phyloP scores from a whole-genome alignment of 768 basidiomycete genomes.

The Pleurotus djamor region DNA sequence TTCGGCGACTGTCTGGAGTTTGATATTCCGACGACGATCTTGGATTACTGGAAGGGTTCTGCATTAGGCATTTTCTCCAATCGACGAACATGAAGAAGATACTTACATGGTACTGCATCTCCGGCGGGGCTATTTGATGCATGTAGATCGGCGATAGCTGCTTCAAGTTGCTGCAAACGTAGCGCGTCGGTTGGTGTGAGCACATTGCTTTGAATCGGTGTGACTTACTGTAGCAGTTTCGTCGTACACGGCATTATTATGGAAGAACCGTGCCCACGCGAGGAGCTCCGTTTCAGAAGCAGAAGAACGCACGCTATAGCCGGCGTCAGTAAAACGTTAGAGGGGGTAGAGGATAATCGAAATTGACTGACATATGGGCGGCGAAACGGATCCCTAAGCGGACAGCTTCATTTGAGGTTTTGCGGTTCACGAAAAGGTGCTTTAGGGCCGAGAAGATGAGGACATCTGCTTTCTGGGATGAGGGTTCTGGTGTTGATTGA shows the following conservation, averaged over 20 bases:
- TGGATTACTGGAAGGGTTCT: background rate
- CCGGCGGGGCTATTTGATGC: background rate
- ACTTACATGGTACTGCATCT: background rate
- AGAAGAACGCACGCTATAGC: background rate
- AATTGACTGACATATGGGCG: slow-evolving; percentile 1
- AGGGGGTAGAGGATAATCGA: background rate
- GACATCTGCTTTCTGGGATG: background rate
- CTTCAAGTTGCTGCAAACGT: background rate
- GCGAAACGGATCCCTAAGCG: slow-evolving; percentile 3
- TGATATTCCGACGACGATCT: slow-evolving; percentile 1
- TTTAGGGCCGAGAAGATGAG: slow-evolving; percentile 7
- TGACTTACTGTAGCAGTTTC: slow-evolving; percentile 4
- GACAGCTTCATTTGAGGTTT: slow-evolving; percentile 1
- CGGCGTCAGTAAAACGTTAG: background rate
- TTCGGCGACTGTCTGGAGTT: background rate
- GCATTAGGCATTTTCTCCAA: background rate
- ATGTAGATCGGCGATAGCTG: slow-evolving; percentile 2
- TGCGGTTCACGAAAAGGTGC: slow-evolving; percentile 7
- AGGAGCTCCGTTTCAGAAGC: slow-evolving; percentile 2
- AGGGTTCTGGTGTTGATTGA: background rate
- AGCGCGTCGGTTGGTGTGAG: background rate
- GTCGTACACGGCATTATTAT: slow-evolving; percentile 6
- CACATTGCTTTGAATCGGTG: background rate
- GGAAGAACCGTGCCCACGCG: slow-evolving; percentile 5
- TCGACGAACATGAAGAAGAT: background rate